phyloP scores from a whole-genome alignment of 305 asterid species.

The Fraxinus platypoda region DNA sequence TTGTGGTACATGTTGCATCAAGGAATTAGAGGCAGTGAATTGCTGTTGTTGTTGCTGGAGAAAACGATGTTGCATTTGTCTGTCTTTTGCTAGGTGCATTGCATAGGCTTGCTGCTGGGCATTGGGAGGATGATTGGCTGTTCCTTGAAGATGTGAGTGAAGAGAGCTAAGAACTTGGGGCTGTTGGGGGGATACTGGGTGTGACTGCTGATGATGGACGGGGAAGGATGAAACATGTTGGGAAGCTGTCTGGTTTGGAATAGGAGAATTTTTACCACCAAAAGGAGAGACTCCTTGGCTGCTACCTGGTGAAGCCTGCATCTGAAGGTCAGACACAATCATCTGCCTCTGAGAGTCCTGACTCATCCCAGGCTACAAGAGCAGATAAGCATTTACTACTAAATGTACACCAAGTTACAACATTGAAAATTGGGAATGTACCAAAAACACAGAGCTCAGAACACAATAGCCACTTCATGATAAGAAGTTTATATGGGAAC shows the following conservation, averaged over 20 bases:
- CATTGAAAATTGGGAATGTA: slow-evolving; percentile 16
- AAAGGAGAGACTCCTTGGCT: slow-evolving; percentile 61
- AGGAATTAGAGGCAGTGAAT: slow-evolving; percentile 38
- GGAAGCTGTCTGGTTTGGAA: slow-evolving; percentile 46
- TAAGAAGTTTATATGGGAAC: background rate
- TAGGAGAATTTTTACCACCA: slow-evolving; percentile 52
- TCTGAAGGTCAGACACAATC: slow-evolving; percentile 63
- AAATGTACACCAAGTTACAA: slow-evolving; percentile 22
- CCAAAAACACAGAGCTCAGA: background rate
- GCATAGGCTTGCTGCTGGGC: slow-evolving; percentile 67
- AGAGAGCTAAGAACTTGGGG: slow-evolving; percentile 50
- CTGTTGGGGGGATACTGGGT: slow-evolving; percentile 52
- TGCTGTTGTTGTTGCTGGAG: slow-evolving; percentile 40
- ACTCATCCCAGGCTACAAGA: slow-evolving; percentile 58
- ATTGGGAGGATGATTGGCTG: slow-evolving; percentile 42
- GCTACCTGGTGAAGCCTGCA: slow-evolving; percentile 65
- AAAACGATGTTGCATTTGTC: slow-evolving; percentile 55
- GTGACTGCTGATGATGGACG: slow-evolving; percentile 51
- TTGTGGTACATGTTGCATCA: slow-evolving; percentile 44
- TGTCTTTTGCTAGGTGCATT: slow-evolving; percentile 59
- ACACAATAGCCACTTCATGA: background rate
- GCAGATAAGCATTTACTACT: slow-evolving; percentile 29
- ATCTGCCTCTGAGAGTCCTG: slow-evolving; percentile 72
- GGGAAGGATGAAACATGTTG: slow-evolving; percentile 42
- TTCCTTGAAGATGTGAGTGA: slow-evolving; percentile 55